phyloP scores from a whole-genome alignment of 345 rosid genomes.

The Aurinia saxatilis region DNA sequence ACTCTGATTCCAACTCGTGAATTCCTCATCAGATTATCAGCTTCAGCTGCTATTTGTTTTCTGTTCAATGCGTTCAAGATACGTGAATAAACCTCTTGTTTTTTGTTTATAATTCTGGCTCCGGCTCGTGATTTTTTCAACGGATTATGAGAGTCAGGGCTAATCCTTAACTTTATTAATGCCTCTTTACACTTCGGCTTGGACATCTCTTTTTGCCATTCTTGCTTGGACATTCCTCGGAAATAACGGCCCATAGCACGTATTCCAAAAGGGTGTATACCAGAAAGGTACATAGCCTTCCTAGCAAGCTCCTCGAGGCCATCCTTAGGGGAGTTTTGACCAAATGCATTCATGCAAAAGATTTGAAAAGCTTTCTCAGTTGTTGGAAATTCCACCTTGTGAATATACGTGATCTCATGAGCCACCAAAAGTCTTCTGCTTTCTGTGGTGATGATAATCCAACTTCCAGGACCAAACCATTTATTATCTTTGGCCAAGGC shows the following conservation, averaged over 20 bases:
- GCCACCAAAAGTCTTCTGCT: not conserved
- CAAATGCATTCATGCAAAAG: not conserved
- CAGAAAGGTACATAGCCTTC: not conserved
- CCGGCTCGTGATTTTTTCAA: too few relatives aligned
- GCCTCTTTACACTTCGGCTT: not conserved
- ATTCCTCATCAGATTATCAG: too few relatives aligned
- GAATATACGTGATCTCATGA: not conserved
- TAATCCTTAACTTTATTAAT: not conserved
- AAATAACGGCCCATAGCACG: not conserved
- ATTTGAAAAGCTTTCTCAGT: not conserved
- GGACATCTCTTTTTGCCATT: not conserved
- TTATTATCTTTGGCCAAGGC: not conserved
- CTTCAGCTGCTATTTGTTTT: too few relatives aligned
- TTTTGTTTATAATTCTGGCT: too few relatives aligned
- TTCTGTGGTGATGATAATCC: not conserved
- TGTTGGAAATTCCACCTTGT: not conserved
- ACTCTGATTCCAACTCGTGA: too few relatives aligned
- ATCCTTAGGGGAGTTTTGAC: not conserved
- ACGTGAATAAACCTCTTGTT: too few relatives aligned
- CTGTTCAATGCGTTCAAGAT: too few relatives aligned
- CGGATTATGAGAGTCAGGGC: not conserved
- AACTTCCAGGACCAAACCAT: conserved; percentile 8
- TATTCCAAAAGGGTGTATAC: not conserved
- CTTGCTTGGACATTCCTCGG: not conserved
- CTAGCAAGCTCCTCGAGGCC: not conserved